A percentile compares a stretch with the other conserved stretches of the same genome.
Evolutionary conservation across 495 filamentous ascomycete species (phyloP).

Genomic region (Daldinia concentrica): DNA sequence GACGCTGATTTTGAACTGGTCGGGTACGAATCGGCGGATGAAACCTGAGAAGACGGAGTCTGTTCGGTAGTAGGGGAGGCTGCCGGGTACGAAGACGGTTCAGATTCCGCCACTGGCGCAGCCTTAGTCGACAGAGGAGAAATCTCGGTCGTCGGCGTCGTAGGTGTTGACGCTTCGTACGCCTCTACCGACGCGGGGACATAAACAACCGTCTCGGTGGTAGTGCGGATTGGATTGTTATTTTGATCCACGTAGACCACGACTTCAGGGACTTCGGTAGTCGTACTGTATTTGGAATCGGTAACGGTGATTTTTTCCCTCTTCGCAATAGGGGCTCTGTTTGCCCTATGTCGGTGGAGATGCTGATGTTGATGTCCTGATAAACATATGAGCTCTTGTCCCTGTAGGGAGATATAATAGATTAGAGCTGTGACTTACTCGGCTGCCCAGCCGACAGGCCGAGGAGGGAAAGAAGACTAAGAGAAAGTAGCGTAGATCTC

Average conservation of each 20-base stretch:
- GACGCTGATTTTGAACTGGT: conserved; percentile 14
- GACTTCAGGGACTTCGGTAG: conserved; percentile 55
- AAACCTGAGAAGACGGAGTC: conserved; percentile 28
- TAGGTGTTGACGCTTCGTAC: conserved; percentile 9
- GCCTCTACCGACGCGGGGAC: conserved; percentile 37
- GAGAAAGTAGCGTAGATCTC: conserved; percentile 27
- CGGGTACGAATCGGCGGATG: conserved; percentile 29
- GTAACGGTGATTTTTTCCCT: conserved; percentile 40
- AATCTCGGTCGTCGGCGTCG: conserved; percentile 18
- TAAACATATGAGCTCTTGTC: conserved; percentile 17
- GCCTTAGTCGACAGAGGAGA: conserved; percentile 27
- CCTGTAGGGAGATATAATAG: neutral
- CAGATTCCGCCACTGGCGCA: conserved; percentile 12
- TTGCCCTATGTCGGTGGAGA: conserved; percentile 37
- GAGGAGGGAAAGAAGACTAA: conserved; percentile 39
- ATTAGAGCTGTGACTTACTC: conserved; percentile 31
- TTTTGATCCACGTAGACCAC: conserved; percentile 72
- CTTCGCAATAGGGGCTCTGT: conserved; percentile 22
- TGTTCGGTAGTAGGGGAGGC: conserved; percentile 8
- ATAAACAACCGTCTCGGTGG: conserved; percentile 45
- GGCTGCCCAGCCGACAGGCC: conserved; percentile 43
- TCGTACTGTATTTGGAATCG: conserved; percentile 24
- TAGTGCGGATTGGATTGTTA: conserved; percentile 62
- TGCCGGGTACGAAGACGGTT: conserved; percentile 5
- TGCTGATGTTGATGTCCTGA: conserved; percentile 41